phyloP scores from a whole-genome alignment of 306 rosid genomes.

The Potentilla sterilis region DNA sequence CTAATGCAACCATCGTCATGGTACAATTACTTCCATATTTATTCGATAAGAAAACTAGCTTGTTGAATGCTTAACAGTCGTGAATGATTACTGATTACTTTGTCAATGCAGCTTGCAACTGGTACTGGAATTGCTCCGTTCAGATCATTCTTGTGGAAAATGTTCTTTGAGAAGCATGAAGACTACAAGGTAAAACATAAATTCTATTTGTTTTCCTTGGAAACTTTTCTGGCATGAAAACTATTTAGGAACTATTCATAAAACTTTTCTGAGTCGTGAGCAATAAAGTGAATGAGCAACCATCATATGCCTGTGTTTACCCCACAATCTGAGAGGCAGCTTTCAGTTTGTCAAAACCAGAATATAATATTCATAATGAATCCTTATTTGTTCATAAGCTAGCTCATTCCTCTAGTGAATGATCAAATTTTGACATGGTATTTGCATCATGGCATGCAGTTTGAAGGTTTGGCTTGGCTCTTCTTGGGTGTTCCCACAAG shows the following conservation, averaged over 20 bases:
- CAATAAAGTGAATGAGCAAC: background rate
- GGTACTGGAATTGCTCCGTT: constrained; percentile 99
- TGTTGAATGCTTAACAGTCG: background rate
- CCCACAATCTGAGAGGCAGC: background rate
- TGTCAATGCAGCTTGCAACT: constrained; percentile 68
- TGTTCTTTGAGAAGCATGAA: constrained; percentile 91
- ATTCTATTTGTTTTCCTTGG: background rate
- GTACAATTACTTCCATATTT: constrained; percentile 35
- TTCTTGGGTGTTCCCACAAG: constrained; percentile 98
- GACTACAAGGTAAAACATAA: constrained; percentile 67
- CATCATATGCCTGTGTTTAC: background rate
- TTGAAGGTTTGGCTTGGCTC: constrained; percentile 98
- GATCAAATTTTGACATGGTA: constrained; percentile 13
- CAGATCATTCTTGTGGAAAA: constrained; percentile 92
- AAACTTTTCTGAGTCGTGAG: background rate
- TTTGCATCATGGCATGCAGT: constrained; percentile 39
- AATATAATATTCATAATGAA: background rate
- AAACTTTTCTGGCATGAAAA: background rate
- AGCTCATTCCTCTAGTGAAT: constrained; percentile 2
- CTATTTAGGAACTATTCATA: background rate
- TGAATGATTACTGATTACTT: constrained; percentile 10
- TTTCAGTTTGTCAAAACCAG: background rate
- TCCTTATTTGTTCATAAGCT: background rate
- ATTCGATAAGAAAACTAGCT: background rate
- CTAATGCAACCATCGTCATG: constrained; percentile 85